Evolutionary conservation across 345 rosid species (phyloP).

Genomic region (Salix dunnii): DNA sequence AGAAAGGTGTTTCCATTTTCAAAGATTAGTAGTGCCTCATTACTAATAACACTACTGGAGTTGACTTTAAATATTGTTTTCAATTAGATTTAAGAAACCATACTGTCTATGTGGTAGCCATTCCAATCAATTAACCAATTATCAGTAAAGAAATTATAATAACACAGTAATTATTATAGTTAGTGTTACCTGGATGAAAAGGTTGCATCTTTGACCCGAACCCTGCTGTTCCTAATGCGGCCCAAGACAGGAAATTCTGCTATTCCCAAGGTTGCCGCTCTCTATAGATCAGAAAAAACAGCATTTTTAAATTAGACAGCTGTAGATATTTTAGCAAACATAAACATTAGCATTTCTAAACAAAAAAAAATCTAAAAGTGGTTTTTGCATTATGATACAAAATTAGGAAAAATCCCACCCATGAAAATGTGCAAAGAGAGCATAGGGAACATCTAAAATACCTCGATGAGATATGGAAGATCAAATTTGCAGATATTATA

Average conservation of each 20-base stretch:
- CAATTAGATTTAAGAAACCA: too few species aligned
- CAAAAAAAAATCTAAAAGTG: neutral
- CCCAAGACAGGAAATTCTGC: conserved; percentile 87
- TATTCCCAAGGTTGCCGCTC: conserved; percentile 83
- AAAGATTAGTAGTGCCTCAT: too few species aligned
- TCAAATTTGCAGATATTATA: conserved; percentile 98
- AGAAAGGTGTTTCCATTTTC: too few species aligned
- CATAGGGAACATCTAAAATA: conserved; percentile 29
- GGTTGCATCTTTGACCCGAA: conserved; percentile 77
- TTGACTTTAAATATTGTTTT: too few species aligned
- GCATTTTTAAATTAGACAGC: conserved; percentile 6
- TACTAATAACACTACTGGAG: too few species aligned
- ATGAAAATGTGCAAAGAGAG: neutral
- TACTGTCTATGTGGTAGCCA: too few species aligned
- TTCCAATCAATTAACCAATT: too few species aligned
- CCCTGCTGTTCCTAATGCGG: conserved; percentile 81
- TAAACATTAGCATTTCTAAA: neutral
- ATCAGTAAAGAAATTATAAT: neutral
- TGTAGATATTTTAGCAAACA: neutral
- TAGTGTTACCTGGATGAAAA: conserved; percentile 77
- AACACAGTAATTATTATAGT: neutral
- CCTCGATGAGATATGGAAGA: conserved; percentile 97
- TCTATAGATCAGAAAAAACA: conserved; percentile 41
- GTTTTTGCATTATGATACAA: neutral
- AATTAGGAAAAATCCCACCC: conserved; percentile 2